A percentile compares a stretch with the other conserved stretches of the same genome.
Conservation (phyloP, 1,284 basidiomycete genomes). For the Sanguinoderma infundibulare region DNA sequence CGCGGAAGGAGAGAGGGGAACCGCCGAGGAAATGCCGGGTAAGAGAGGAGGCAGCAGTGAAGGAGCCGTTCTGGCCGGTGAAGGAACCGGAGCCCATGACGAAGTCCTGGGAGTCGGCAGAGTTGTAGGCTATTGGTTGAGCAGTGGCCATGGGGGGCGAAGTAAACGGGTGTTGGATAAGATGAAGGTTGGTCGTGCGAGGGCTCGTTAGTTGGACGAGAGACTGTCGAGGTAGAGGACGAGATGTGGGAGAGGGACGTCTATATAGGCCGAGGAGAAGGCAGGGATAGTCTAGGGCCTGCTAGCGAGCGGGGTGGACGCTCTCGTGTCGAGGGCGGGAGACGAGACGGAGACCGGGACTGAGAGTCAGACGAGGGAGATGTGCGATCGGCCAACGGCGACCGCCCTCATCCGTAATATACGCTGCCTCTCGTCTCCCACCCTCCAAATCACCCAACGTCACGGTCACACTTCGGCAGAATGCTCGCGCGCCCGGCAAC, state of each 20-base stretch:
- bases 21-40: slow-evolving; percentile 63
- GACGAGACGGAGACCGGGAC: slow-evolving; percentile 3
- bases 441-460: slow-evolving; percentile 9
- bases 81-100: slow-evolving; percentile 53
- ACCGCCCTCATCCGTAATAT: slow-evolving; percentile 22
- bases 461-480: not conserved
- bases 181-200: slow-evolving; percentile 14
- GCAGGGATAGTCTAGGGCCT: slow-evolving; percentile 9
- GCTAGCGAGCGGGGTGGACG: slow-evolving; percentile 3
- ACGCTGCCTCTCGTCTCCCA: slow-evolving; percentile 17
- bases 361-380: slow-evolving; percentile 12
- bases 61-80: slow-evolving; percentile 49
- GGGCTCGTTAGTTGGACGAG: slow-evolving; percentile 12
- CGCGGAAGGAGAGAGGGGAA: slow-evolving; percentile 71
- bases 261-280: slow-evolving; percentile 2
- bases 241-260: not conserved
- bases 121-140: slow-evolving; percentile 55
- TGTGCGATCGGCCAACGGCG: slow-evolving; percentile 23
- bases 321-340: not conserved
- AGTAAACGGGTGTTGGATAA: slow-evolving; percentile 7
- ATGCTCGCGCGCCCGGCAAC: not conserved
- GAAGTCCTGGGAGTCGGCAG: slow-evolving; percentile 37
- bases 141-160: slow-evolving; percentile 42
- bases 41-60: slow-evolving; percentile 62
- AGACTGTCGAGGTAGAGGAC: not conserved